Evolutionary conservation across 148 eudicot species (phyloP).

Genomic region (Cornus florida): DNA sequence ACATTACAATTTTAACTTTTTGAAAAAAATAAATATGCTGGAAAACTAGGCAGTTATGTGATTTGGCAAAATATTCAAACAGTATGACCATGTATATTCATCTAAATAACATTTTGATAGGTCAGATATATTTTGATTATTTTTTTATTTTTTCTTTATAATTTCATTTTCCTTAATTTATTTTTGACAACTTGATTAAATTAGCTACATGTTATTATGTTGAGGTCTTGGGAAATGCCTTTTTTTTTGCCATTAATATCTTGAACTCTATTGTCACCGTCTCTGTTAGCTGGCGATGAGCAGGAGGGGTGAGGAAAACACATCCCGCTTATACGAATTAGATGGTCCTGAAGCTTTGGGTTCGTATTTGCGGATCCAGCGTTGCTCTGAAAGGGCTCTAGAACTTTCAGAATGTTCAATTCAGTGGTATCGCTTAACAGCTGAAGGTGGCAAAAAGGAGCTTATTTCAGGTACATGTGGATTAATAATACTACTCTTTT

Average conservation of each 20-base stretch:
- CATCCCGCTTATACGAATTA: conserved; percentile 54
- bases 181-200: not conserved
- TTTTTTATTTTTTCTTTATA: no score
- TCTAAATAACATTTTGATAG: no score
- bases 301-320: conserved; percentile 51
- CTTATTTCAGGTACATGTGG: conserved; percentile 71
- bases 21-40: no score
- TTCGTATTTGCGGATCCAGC: conserved; percentile 65
- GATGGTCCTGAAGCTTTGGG: conserved; percentile 86
- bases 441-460: conserved; percentile 70
- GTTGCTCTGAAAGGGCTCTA: conserved; percentile 55
- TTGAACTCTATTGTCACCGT: not conserved
- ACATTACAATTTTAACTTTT: no score
- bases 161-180: no score
- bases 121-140: no score
- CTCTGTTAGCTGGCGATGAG: conserved; percentile 67
- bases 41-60: no score
- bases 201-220: not conserved
- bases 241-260: not conserved
- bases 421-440: conserved; percentile 82
- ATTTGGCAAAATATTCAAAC: no score
- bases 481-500: not conserved
- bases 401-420: conserved; percentile 72
- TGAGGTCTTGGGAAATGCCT: conserved; percentile 4
- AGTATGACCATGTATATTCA: no score